Conservation (phyloP, 2,329 filamentous ascomycete species). For the Curvularia sp. region DNA sequence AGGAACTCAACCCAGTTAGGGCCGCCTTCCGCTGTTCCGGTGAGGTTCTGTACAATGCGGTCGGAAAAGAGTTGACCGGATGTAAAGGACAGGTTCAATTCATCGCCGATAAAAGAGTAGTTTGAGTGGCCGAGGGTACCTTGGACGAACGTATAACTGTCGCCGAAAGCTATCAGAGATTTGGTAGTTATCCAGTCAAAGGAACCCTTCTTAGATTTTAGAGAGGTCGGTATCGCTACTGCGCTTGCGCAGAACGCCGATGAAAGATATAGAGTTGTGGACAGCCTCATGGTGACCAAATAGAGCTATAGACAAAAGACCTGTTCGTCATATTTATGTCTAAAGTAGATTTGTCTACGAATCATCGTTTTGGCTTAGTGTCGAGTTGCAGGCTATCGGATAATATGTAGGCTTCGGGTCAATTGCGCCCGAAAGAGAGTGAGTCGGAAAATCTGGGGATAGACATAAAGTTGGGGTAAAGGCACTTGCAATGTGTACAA, state of each 20-base stretch:
- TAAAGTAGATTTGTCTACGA: background rate
- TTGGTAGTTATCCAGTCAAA: conserved; percentile 33
- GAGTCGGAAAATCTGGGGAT: conserved; percentile 3
- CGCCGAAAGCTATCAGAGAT: conserved; percentile 56
- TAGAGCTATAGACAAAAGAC: background rate
- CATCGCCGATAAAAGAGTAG: conserved; percentile 64
- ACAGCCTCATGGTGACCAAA: conserved; percentile 22
- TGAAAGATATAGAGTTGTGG: conserved; percentile 2
- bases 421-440: conserved; percentile 10
- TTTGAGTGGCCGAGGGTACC: conserved; percentile 60
- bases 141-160: conserved; percentile 63
- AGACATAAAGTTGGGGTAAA: background rate
- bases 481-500: background rate
- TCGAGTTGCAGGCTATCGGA: background rate
- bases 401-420: conserved; percentile 3
- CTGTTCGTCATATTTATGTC: background rate
- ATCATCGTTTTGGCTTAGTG: background rate
- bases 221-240: conserved; percentile 9
- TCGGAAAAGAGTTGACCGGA: conserved; percentile 55
- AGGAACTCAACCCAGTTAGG: conserved; percentile 64
- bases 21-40: conserved; percentile 57
- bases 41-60: conserved; percentile 62
- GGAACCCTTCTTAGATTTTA: background rate
- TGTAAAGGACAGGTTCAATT: conserved; percentile 57
- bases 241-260: conserved; percentile 7